Evolutionary conservation across 148 eudicot species (phyloP).

Genomic region (Spergularia marina): DNA sequence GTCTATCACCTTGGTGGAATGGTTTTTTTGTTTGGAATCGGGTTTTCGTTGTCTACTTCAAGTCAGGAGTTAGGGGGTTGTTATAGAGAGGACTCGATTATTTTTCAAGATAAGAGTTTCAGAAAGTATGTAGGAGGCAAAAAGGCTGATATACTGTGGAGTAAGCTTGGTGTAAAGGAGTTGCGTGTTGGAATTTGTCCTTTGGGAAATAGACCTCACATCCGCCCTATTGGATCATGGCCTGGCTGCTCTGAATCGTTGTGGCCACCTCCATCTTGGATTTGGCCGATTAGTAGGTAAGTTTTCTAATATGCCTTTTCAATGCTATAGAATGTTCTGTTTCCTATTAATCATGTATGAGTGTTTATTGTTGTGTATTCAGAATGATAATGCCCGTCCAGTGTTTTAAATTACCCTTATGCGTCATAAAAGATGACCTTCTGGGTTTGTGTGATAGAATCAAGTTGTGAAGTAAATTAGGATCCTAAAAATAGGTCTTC

Average conservation of each 20-base stretch:
- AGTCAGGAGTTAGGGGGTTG: not conserved
- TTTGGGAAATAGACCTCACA: slow-evolving; percentile 3
- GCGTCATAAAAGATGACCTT: no score
- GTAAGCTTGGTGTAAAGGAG: not conserved
- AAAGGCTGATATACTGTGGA: not conserved
- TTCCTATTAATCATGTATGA: no score
- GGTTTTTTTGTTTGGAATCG: slow-evolving; percentile 19
- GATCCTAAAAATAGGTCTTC: no score
- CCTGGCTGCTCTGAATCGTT: not conserved
- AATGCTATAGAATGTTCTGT: no score
- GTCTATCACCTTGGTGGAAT: slow-evolving; percentile 10
- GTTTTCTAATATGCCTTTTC: not conserved
- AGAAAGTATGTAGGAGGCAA: not conserved
- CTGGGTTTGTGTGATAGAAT: no score
- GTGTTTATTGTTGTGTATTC: no score
- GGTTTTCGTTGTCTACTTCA: slow-evolving; percentile 14
- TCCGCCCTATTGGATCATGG: not conserved
- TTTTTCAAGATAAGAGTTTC: slow-evolving; percentile 17
- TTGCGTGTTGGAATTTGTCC: not conserved
- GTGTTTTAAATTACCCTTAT: no score
- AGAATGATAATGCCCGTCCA: no score
- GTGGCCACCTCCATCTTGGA: slow-evolving; percentile 24
- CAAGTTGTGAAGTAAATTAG: no score
- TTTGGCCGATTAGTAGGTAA: slow-evolving; percentile 10
- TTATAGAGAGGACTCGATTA: slow-evolving; percentile 14